Conservation (phyloP, 192 early-diverging fungal species). For the Umbelopsis isabellina region DNA sequence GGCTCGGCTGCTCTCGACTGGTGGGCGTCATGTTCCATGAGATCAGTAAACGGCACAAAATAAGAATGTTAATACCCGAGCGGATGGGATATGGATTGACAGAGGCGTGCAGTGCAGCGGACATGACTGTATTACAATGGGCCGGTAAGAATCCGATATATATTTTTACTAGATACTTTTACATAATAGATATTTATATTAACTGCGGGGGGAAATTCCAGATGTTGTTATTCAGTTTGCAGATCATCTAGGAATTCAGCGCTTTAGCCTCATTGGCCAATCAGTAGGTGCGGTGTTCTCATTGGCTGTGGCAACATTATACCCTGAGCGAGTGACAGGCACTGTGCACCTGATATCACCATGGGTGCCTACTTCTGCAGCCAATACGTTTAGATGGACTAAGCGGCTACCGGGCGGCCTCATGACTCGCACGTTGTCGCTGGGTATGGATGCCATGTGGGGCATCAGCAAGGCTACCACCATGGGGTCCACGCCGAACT, state of each 20-base stretch:
- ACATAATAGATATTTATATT: not conserved
- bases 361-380: slow-evolving; percentile 42
- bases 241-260: slow-evolving; percentile 25
- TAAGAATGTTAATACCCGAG: slow-evolving; percentile 46
- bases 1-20: slow-evolving; percentile 40
- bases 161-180: no score
- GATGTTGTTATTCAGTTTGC: slow-evolving; percentile 41
- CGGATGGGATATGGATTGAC: slow-evolving; percentile 43
- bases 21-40: slow-evolving; percentile 48
- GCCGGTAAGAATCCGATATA: slow-evolving; percentile 23
- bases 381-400: slow-evolving; percentile 46
- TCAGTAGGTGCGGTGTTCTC: slow-evolving; percentile 48
- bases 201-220: not conserved
- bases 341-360: slow-evolving; percentile 40
- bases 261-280: slow-evolving; percentile 41
- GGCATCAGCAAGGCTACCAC: slow-evolving; percentile 28
- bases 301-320: slow-evolving; percentile 36
- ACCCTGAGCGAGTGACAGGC: slow-evolving; percentile 30
- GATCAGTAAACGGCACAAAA: slow-evolving; percentile 30
- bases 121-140: slow-evolving; percentile 43
- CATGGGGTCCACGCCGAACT: not conserved
- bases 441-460: slow-evolving; percentile 46
- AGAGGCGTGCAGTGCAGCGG: slow-evolving; percentile 35
- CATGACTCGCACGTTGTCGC: slow-evolving; percentile 28
- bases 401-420: slow-evolving; percentile 36